Evolutionary conservation across 2,329 filamentous ascomycete genomes (phyloP).

Genomic region (Boeremia lycopersici): DNA sequence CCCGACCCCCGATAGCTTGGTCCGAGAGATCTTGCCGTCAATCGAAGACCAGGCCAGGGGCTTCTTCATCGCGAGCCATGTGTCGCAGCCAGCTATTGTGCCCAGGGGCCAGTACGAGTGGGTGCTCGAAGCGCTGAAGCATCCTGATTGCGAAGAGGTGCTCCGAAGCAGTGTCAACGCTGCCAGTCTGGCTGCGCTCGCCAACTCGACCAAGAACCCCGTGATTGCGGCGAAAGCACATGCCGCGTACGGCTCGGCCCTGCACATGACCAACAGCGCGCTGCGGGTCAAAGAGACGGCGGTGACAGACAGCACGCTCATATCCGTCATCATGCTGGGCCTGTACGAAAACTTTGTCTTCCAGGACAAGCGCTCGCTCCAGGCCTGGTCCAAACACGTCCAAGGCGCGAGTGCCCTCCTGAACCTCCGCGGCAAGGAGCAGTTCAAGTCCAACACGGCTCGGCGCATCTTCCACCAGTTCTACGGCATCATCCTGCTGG

Average conservation of each 20-base stretch:
- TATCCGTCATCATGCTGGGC: constrained; percentile 41
- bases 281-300: constrained; percentile 24
- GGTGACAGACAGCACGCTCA: constrained; percentile 33
- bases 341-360: constrained; percentile 43
- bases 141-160: constrained; percentile 23
- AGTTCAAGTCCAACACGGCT: constrained; percentile 28
- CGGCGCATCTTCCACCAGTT: constrained; percentile 40
- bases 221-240: constrained; percentile 33
- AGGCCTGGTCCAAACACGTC: constrained; percentile 41
- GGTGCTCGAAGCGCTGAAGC: constrained; percentile 28
- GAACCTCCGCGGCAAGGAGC: constrained; percentile 36
- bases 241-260: constrained; percentile 32
- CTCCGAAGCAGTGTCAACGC: constrained; percentile 32
- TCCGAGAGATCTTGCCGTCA: constrained; percentile 23
- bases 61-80: constrained; percentile 40
- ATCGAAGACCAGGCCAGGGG: constrained; percentile 38
- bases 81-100: constrained; percentile 28
- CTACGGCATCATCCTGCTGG: constrained; percentile 33
- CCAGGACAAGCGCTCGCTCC: constrained; percentile 33
- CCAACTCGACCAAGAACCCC: constrained; percentile 30
- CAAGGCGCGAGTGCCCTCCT: constrained; percentile 42
- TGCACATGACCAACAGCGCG: constrained; percentile 33
- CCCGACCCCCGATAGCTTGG: constrained; percentile 21
- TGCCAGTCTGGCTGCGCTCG: constrained; percentile 32
- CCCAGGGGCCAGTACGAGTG: constrained; percentile 38